phyloP scores from a whole-genome alignment of 805 yeast species.

The Scheffersomyces ergatensis region DNA sequence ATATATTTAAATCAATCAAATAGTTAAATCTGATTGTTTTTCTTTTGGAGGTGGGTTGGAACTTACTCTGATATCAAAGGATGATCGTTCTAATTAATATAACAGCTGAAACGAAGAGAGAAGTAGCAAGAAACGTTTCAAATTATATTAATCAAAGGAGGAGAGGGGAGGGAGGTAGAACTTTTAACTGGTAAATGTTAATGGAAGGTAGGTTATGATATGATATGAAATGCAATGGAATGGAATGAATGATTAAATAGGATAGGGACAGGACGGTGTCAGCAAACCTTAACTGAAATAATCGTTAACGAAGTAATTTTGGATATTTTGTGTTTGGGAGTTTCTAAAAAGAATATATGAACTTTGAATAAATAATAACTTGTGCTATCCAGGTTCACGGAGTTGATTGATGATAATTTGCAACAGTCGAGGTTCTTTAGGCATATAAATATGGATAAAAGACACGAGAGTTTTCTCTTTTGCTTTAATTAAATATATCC shows the following conservation, averaged over 20 bases:
- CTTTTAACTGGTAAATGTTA: too few species aligned
- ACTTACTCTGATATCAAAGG: slow-evolving; percentile 36
- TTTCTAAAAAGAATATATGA: neutral
- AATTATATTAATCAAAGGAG: slow-evolving; percentile 25
- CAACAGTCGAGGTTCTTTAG: slow-evolving; percentile 42
- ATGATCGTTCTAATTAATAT: slow-evolving; percentile 12
- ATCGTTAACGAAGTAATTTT: slow-evolving; percentile 11
- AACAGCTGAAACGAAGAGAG: slow-evolving; percentile 41
- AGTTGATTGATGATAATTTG: slow-evolving; percentile 22
- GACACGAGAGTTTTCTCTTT: too few species aligned
- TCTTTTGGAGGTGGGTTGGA: slow-evolving; percentile 30
- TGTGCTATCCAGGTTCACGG: slow-evolving; percentile 45
- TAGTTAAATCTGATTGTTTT: slow-evolving; percentile 7
- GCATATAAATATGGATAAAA: too few species aligned
- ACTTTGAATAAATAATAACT: neutral
- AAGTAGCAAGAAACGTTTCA: slow-evolving; percentile 49
- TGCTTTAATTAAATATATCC: too few species aligned
- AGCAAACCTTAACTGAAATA: slow-evolving; percentile 8
- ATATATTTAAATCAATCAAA: too few species aligned
- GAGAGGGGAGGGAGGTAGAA: slow-evolving; percentile 34
- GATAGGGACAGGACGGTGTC: slow-evolving; percentile 10
- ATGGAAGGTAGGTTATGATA: too few species aligned
- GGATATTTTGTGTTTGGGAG: slow-evolving; percentile 5
- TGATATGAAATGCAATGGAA: too few species aligned
- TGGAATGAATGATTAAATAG: neutral